Conservation (phyloP, 352 stramenopile genomes). For the Aphanomyces astaci region DNA sequence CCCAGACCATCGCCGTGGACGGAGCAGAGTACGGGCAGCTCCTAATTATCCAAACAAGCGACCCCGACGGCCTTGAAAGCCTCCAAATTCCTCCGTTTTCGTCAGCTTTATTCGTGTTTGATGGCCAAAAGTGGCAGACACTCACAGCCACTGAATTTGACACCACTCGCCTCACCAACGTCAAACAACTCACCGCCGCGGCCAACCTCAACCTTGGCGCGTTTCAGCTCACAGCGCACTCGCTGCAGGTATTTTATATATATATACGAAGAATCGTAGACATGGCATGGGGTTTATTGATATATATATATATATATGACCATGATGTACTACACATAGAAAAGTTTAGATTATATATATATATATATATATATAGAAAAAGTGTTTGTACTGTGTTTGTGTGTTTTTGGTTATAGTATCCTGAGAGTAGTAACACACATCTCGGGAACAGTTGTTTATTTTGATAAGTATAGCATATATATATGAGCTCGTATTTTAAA, state of each 20-base stretch:
- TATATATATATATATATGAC: too few species aligned
- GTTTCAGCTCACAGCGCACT: conserved; percentile 54
- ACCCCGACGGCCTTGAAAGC: conserved; percentile 42
- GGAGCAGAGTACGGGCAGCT: conserved; percentile 49
- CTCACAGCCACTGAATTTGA: conserved; percentile 64
- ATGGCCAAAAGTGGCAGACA: conserved; percentile 46
- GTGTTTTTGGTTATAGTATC: too few species aligned
- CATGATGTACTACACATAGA: background rate
- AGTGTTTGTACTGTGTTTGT: too few species aligned
- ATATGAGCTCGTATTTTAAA: too few species aligned
- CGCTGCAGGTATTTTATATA: conserved; percentile 35
- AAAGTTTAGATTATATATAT: background rate
- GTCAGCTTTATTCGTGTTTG: conserved; percentile 62
- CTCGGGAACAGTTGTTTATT: too few species aligned
- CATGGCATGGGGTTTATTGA: too few species aligned
- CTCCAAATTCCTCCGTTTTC: conserved; percentile 41
- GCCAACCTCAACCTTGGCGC: conserved; percentile 74
- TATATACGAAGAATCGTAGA: too few species aligned
- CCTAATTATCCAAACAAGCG: conserved; percentile 68
- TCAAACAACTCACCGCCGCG: conserved; percentile 48
- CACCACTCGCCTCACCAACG: conserved; percentile 43
- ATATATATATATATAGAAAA: background rate
- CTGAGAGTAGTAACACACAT: too few species aligned
- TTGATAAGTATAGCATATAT: too few species aligned
- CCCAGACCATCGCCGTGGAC: conserved; percentile 39